Base-by-base conservation (phyloP, 345 rosid species). In the Citrus sp. region DNA sequence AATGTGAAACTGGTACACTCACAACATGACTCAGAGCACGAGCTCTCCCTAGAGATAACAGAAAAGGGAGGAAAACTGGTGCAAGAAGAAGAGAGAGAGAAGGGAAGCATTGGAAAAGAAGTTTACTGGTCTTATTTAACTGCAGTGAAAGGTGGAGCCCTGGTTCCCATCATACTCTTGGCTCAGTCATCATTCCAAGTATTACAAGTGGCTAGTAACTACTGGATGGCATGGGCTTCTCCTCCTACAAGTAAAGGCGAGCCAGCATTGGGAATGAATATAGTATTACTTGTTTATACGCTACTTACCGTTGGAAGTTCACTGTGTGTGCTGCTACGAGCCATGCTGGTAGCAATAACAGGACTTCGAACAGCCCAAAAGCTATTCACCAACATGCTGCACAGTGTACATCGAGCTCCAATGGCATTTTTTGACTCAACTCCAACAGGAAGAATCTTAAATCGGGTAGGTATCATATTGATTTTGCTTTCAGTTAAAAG, bases 351-450 rank as follows among this genome's bases (percentile, higher is more conserved):
- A 19, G 93, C 94, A 5, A 72, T 86, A 79, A 83, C 92, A 72
- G 98, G 98, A 65, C 90, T 95, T 55, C 82, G 74, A 79, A 91
- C 98, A 21, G 95, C 98, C 37, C 81, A 95, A 77, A 93, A 81
- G 73, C 90, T 93, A 84, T 95, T 93, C 87, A 79, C 80, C 46
- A 89, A 87, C 77, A 92, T 95, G 98, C 89, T 95, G 77, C 87
- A 78, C 13, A 92, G 92, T 80, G 65, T 95, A 37, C 67, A 91
- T 80, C 85, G 91, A 75, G 92, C 98, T 80, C 98, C 98, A 2
- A 93, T 95, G 98, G 81, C 97, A 54, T 95, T 95, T 79, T 95
- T 95, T 68, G 98, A 95, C 76, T 92, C 98, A 82, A 95, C 98
- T 79, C 98, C 98, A 58, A 84, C 94, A 22, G 98, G 98, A 82